These are phyloP conservation scores for Biancaea sappan DNA, from an alignment of 306 rosid genomes.

Conservation along the genomic window DNA sequence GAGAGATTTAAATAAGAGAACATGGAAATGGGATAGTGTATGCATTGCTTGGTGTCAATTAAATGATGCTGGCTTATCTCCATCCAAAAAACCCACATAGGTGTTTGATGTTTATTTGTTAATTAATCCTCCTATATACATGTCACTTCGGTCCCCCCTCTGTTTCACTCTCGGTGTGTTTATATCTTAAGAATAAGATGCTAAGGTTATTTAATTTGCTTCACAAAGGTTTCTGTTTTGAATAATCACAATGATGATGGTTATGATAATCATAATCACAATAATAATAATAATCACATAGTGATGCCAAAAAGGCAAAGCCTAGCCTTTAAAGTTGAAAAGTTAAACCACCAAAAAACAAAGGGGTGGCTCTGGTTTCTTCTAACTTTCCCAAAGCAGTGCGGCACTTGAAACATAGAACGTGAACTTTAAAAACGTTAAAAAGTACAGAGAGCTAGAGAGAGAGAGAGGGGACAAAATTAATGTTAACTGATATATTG, in stretches of 20 bases:
- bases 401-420: constrained; percentile 49
- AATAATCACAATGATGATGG: constrained; percentile 14
- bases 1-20: constrained; percentile 36
- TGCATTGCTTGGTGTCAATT: constrained; percentile 32
- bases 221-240: constrained; percentile 34
- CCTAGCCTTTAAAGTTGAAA: constrained; percentile 36
- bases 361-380: constrained; percentile 56
- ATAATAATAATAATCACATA: constrained; percentile 27
- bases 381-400: constrained; percentile 51
- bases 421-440: constrained; percentile 48
- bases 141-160: too few relatives aligned
- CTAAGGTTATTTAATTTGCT: constrained; percentile 14
- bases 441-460: constrained; percentile 8
- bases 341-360: constrained; percentile 48
- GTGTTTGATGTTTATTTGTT: constrained; percentile 43
- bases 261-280: constrained; percentile 26
- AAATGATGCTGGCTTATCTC: constrained; percentile 34
- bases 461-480: constrained; percentile 15
- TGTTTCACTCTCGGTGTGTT: too few relatives aligned
- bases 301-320: constrained; percentile 46
- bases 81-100: constrained; percentile 29
- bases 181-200: constrained; percentile 11
- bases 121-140: neutral
- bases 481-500: neutral
- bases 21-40: constrained; percentile 29